A percentile compares a stretch with the other conserved stretches of the same genome.
Conservation (phyloP, 1,284 basidiomycete species). For the Ceratobasidium theobromae region DNA sequence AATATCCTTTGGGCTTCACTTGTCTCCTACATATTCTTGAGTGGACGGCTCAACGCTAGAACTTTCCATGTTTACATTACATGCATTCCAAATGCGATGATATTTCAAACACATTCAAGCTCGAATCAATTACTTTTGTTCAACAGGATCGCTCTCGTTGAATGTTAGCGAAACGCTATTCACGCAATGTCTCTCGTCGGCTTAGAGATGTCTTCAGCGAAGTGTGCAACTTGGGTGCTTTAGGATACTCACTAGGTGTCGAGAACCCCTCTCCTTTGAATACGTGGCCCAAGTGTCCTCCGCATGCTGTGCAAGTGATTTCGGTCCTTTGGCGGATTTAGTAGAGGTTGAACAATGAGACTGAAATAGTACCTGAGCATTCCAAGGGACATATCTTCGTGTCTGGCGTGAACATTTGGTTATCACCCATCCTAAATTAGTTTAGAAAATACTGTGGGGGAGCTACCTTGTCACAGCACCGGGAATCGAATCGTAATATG, state of each 20-base stretch:
- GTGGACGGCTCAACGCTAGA: neutral
- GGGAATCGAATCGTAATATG: constrained; percentile 92
- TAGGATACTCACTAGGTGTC: constrained; percentile 60
- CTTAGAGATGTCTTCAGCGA: constrained; percentile 44
- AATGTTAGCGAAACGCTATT: constrained; percentile 88
- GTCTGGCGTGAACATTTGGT: too few species aligned
- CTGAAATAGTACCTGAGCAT: constrained; percentile 44
- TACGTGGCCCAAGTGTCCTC: constrained; percentile 90
- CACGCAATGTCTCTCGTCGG: constrained; percentile 86
- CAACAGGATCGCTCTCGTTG: constrained; percentile 50
- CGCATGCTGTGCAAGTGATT: constrained; percentile 81
- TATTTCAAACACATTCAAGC: neutral
- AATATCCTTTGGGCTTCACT: constrained; percentile 38
- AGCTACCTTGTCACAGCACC: constrained; percentile 71
- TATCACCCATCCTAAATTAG: constrained; percentile 47
- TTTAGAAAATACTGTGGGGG: constrained; percentile 31
- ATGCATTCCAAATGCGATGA: neutral
- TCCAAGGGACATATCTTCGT: constrained; percentile 61
- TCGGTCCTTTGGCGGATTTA: constrained; percentile 53
- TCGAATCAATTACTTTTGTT: neutral
- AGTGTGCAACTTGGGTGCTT: constrained; percentile 24
- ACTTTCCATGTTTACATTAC: neutral
- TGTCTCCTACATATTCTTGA: neutral
- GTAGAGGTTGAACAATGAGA: neutral
- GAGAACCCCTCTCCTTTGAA: constrained; percentile 59